These are phyloP conservation scores for Arthrobotrys iridis DNA, from an alignment of 2,329 filamentous ascomycete species.

Conservation along the genomic window DNA sequence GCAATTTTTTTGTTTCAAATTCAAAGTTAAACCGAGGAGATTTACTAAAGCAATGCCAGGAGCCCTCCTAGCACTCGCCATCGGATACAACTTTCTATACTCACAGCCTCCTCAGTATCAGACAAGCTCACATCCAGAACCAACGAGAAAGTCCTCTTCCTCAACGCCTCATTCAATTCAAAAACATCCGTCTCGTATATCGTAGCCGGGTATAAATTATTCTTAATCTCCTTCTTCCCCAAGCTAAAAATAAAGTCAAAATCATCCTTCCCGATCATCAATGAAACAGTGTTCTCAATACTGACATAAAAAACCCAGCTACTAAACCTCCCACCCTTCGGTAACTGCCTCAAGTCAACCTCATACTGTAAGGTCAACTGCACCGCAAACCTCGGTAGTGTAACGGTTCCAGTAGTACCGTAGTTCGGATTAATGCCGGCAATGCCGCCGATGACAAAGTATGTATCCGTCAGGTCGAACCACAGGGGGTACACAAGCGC, in stretches of 20 bases:
- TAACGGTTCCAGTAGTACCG: constrained; percentile 73
- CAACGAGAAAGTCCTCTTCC: constrained; percentile 66
- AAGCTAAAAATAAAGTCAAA: not conserved
- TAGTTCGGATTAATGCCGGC: constrained; percentile 77
- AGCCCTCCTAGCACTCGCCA: constrained; percentile 61
- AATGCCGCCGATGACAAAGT: constrained; percentile 78
- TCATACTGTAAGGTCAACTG: constrained; percentile 81
- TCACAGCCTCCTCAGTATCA: constrained; percentile 65
- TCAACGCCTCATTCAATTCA: constrained; percentile 71
- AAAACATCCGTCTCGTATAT: constrained; percentile 77
- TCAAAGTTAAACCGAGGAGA: not conserved
- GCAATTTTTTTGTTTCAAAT: too few species aligned
- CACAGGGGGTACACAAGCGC: constrained; percentile 70
- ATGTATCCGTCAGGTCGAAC: constrained; percentile 74
- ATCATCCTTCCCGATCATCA: too few species aligned
- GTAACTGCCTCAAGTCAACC: constrained; percentile 75
- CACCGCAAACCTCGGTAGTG: constrained; percentile 74
- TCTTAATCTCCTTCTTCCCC: constrained; percentile 7
- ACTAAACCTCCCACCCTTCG: constrained; percentile 61
- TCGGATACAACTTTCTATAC: constrained; percentile 69
- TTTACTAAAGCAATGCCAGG: constrained; percentile 4
- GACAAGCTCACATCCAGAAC: constrained; percentile 67
- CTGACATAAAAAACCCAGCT: constrained; percentile 34
- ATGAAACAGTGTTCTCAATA: too few species aligned
- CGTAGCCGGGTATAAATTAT: constrained; percentile 67